Percentiles rank a stretch among this genome's conserved stretches.
Evolutionary conservation across 2,329 filamentous ascomycete genomes (phyloP).

Genomic region (Thielaviopsis musarum): DNA sequence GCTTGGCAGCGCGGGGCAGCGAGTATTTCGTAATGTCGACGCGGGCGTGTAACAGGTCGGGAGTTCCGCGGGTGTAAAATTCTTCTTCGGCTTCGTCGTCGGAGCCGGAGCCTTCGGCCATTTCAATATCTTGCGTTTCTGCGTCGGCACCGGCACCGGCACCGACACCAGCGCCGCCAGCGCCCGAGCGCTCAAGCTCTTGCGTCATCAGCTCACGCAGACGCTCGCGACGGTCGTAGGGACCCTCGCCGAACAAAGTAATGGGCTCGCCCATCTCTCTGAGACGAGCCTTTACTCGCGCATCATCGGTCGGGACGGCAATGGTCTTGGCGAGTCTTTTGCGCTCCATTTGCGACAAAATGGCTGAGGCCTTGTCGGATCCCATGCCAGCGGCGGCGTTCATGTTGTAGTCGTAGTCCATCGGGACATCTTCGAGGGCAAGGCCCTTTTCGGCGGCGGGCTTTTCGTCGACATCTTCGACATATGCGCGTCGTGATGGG

Average conservation of each 20-base stretch:
- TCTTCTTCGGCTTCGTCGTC: slow-evolving; percentile 67
- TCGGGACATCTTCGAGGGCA: slow-evolving; percentile 33
- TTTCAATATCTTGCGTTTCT: slow-evolving; percentile 16
- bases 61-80: slow-evolving; percentile 77
- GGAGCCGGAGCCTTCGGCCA: slow-evolving; percentile 29
- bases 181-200: slow-evolving; percentile 37
- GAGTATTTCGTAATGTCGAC: slow-evolving; percentile 70
- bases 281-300: slow-evolving; percentile 61
- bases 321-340: slow-evolving; percentile 80
- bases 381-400: slow-evolving; percentile 50
- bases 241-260: slow-evolving; percentile 84
- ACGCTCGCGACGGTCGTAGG: slow-evolving; percentile 69
- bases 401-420: slow-evolving; percentile 74
- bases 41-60: slow-evolving; percentile 57
- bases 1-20: slow-evolving; percentile 61
- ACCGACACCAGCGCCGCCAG: slow-evolving; percentile 12
- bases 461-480: slow-evolving; percentile 61
- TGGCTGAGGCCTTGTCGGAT: slow-evolving; percentile 67
- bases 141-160: slow-evolving; percentile 27
- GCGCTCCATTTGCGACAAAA: slow-evolving; percentile 76
- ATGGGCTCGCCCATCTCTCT: slow-evolving; percentile 84
- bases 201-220: slow-evolving; percentile 65
- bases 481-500: slow-evolving; percentile 80
- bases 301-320: slow-evolving; percentile 86
- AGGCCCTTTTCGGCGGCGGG: slow-evolving; percentile 20